phyloP scores from a whole-genome alignment of 441 rosid genomes.

The Isatis lusitanica region DNA sequence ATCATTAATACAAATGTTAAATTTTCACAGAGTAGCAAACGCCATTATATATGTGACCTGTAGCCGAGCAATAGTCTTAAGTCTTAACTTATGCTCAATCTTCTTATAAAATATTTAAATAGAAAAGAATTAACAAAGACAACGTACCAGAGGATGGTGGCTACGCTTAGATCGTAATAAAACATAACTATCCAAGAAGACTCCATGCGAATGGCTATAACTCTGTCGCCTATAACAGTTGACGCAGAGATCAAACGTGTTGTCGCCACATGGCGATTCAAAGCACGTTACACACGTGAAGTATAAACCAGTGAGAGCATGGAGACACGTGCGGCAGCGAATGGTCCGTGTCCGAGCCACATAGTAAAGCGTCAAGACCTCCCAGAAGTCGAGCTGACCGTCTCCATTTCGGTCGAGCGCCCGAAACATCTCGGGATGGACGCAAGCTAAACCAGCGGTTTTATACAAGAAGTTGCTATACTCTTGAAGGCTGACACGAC shows the following conservation, averaged over 20 bases:
- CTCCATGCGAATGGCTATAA: constrained; percentile 12
- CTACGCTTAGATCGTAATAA: constrained; percentile 21
- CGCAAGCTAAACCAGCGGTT: constrained; percentile 7
- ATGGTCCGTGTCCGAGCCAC: constrained; percentile 22
- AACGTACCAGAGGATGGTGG: constrained; percentile 13
- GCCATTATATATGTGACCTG: too few species aligned
- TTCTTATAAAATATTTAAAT: neutral
- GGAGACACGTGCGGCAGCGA: neutral
- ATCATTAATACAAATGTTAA: neutral
- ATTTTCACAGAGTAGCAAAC: too few species aligned
- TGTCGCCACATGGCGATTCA: neutral
- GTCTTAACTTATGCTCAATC: too few species aligned
- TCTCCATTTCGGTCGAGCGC: constrained; percentile 22
- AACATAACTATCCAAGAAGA: constrained; percentile 28
- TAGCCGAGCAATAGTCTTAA: too few species aligned
- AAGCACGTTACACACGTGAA: constrained; percentile 31
- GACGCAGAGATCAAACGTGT: constrained; percentile 29
- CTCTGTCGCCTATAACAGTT: neutral
- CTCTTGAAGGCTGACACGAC: constrained; percentile 22
- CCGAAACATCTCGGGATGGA: neutral
- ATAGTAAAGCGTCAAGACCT: constrained; percentile 32
- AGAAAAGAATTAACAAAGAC: neutral
- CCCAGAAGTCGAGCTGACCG: constrained; percentile 31
- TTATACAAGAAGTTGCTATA: neutral
- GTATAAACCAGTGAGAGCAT: constrained; percentile 4